Conservation (phyloP, 1,284 basidiomycete species). For the Ceratobasidium sp. region DNA sequence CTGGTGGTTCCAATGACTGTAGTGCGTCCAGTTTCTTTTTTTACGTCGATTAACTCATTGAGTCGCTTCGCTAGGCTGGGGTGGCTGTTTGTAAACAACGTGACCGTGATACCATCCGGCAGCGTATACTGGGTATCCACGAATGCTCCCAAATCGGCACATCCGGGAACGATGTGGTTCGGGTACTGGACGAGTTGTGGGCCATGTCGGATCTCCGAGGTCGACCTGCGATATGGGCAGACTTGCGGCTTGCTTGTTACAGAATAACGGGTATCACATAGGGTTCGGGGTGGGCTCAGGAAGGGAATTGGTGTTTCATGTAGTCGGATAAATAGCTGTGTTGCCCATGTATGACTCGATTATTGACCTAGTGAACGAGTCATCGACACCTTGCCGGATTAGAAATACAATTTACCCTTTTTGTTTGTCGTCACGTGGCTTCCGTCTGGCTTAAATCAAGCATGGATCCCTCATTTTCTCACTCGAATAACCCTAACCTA, state of each 20-base stretch:
- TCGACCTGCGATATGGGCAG: neutral
- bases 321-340: too few relatives aligned
- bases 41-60: neutral
- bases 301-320: too few relatives aligned
- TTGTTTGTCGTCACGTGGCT: conserved; percentile 1
- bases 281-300: too few relatives aligned
- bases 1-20: conserved; percentile 2
- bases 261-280: conserved; percentile 14
- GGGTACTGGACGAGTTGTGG: conserved; percentile 17
- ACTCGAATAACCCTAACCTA: neutral
- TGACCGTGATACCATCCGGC: conserved; percentile 10
- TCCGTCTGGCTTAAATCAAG: neutral
- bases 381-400: too few relatives aligned
- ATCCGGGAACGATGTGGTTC: neutral
- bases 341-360: neutral
- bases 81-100: conserved; percentile 1
- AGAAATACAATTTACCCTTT: too few relatives aligned
- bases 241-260: conserved; percentile 14
- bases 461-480: neutral
- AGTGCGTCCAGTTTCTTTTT: neutral
- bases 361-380: neutral
- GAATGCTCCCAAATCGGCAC: conserved; percentile 13
- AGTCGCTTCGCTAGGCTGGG: neutral
- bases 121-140: neutral
- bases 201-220: neutral